Percentiles rank a stretch among this genome's conserved stretches.
These are phyloP conservation scores for Myrica gale DNA, from an alignment of 306 rosid species.

Conservation along the genomic window DNA sequence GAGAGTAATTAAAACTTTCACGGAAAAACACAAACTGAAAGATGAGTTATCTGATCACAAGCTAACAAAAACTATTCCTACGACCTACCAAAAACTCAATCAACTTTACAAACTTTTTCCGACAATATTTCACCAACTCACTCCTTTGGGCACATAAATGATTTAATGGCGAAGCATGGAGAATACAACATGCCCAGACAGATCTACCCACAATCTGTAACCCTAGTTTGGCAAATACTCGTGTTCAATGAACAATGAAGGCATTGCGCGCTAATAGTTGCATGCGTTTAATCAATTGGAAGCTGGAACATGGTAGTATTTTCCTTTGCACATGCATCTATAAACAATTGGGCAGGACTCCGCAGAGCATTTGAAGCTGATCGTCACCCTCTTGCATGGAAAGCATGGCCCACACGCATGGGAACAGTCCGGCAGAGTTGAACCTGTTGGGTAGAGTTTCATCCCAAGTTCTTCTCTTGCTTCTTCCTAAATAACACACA, in stretches of 20 bases:
- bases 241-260: background rate
- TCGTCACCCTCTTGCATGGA: constrained; percentile 91
- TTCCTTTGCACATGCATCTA: constrained; percentile 79
- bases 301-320: constrained; percentile 81
- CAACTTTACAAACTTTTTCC: constrained; percentile 1
- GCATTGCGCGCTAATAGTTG: background rate
- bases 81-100: background rate
- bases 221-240: background rate
- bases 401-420: constrained; percentile 95
- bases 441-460: constrained; percentile 71
- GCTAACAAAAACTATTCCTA: background rate
- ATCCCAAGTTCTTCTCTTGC: constrained; percentile 38
- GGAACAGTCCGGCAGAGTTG: constrained; percentile 85
- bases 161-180: background rate
- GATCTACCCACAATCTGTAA: background rate
- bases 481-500: constrained; percentile 36
- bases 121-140: background rate
- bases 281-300: constrained; percentile 44
- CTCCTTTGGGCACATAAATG: background rate
- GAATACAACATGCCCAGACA: background rate
- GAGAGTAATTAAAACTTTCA: background rate
- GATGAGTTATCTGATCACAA: background rate
- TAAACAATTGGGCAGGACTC: constrained; percentile 93
- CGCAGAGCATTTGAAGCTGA: constrained; percentile 82
- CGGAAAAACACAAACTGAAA: background rate